Percentiles rank a stretch among this genome's conserved stretches.
Evolutionary conservation across 2,329 filamentous ascomycete genomes (phyloP).

Genomic region (Onygenales sp.): DNA sequence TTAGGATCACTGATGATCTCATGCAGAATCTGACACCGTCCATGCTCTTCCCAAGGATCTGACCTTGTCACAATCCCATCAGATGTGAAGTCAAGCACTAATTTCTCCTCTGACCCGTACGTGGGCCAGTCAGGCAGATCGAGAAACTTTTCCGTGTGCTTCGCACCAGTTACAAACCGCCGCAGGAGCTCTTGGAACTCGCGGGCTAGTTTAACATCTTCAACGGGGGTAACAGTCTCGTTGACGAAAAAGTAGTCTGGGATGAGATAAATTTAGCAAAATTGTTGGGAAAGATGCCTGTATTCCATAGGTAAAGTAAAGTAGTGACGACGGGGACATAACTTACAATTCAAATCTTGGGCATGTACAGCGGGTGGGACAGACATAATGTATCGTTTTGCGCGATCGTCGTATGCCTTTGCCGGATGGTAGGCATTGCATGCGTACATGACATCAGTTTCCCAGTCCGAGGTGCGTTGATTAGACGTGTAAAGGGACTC

Average conservation of each 20-base stretch:
- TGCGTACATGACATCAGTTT: slow-evolving; percentile 7
- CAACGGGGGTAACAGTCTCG: slow-evolving; percentile 3
- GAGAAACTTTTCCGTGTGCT: neutral
- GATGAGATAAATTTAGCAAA: neutral
- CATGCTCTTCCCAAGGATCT: too few relatives aligned
- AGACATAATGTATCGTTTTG: slow-evolving; percentile 8
- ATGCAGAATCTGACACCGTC: too few relatives aligned
- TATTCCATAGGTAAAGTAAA: neutral
- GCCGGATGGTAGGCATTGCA: slow-evolving; percentile 8
- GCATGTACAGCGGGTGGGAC: slow-evolving; percentile 9
- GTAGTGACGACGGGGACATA: neutral
- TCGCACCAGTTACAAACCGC: slow-evolving; percentile 2
- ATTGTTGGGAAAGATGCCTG: too few relatives aligned
- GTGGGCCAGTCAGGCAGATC: slow-evolving; percentile 3
- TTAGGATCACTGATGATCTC: too few relatives aligned
- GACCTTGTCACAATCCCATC: neutral
- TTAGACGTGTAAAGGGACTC: slow-evolving; percentile 7
- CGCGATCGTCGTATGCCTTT: slow-evolving; percentile 4
- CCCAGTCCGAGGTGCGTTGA: slow-evolving; percentile 7
- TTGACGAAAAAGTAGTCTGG: slow-evolving; percentile 6
- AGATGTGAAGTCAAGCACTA: slow-evolving; percentile 3
- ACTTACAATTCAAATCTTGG: slow-evolving; percentile 9
- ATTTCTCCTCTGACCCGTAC: slow-evolving; percentile 2
- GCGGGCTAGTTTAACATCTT: slow-evolving; percentile 2
- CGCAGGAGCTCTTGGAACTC: slow-evolving; percentile 9